Evolutionary conservation across 768 basidiomycete genomes (phyloP).

Genomic region (Lactarius indigo): DNA sequence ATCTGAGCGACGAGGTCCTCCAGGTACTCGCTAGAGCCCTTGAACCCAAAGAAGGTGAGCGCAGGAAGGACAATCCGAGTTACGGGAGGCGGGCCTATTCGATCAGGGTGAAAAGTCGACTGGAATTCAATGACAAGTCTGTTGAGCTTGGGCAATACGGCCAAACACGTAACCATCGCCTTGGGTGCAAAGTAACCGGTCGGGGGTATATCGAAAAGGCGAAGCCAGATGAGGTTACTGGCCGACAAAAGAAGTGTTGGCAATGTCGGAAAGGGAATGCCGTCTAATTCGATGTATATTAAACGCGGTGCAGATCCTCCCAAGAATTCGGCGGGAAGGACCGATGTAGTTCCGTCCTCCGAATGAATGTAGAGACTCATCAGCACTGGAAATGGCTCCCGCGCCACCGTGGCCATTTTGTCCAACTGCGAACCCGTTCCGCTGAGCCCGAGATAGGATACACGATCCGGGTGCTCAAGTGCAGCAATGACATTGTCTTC

Average conservation of each 20-base stretch:
- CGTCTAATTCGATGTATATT: background rate
- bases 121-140: background rate
- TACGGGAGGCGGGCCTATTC: background rate
- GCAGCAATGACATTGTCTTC: background rate
- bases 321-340: background rate
- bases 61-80: background rate
- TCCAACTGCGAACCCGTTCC: background rate
- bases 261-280: background rate
- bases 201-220: background rate
- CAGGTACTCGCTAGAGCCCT: background rate
- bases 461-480: background rate
- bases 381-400: background rate
- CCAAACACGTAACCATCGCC: background rate
- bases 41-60: background rate
- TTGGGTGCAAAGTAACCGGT: background rate
- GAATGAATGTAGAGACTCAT: accelerated
- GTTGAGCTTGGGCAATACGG: background rate
- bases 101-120: background rate
- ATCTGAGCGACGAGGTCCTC: background rate
- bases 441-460: background rate
- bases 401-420: background rate
- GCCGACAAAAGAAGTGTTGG: background rate
- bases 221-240: background rate
- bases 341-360: background rate
- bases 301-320: background rate